A percentile compares a stretch with the other conserved stretches of the same genome.
phyloP scores from a whole-genome alignment of 1,139 yeast genomes.

The Nakaseomyces glabratus region DNA sequence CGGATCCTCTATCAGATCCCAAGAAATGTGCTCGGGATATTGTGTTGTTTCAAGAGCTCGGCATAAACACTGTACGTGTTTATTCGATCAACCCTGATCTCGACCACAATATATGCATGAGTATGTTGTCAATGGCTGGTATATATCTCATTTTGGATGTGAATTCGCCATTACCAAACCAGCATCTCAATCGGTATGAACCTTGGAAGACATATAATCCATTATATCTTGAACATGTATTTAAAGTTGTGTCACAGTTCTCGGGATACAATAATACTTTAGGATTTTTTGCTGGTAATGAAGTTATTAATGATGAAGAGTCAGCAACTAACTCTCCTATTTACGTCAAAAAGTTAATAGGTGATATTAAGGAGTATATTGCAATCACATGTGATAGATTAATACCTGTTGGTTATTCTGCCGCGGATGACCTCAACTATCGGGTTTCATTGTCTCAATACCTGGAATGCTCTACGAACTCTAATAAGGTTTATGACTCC shows the following conservation, averaged over 20 bases:
- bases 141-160: conserved; percentile 86
- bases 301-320: conserved; percentile 67
- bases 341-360: conserved; percentile 66
- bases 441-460: conserved; percentile 72
- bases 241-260: conserved; percentile 74
- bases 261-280: conserved; percentile 77
- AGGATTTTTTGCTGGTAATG: conserved; percentile 94
- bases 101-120: conserved; percentile 87
- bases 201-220: conserved; percentile 78
- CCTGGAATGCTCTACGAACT: conserved; percentile 66
- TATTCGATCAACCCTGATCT: conserved; percentile 78
- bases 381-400: conserved; percentile 46
- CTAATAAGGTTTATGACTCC: conserved; percentile 40
- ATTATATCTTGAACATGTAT: conserved; percentile 64
- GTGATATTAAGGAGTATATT: conserved; percentile 74
- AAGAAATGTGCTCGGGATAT: conserved; percentile 53
- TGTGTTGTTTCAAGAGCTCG: conserved; percentile 42
- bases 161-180: conserved; percentile 71
- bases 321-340: conserved; percentile 65
- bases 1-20: conserved; percentile 64
- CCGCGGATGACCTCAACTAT: conserved; percentile 80
- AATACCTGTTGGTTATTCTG: conserved; percentile 91
- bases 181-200: conserved; percentile 76
- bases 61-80: conserved; percentile 59
- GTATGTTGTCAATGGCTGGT: conserved; percentile 82